A percentile compares a stretch with the other conserved stretches of the same genome.
Evolutionary conservation across 1,284 basidiomycete genomes (phyloP).

Genomic region (Ganoderma sp.): DNA sequence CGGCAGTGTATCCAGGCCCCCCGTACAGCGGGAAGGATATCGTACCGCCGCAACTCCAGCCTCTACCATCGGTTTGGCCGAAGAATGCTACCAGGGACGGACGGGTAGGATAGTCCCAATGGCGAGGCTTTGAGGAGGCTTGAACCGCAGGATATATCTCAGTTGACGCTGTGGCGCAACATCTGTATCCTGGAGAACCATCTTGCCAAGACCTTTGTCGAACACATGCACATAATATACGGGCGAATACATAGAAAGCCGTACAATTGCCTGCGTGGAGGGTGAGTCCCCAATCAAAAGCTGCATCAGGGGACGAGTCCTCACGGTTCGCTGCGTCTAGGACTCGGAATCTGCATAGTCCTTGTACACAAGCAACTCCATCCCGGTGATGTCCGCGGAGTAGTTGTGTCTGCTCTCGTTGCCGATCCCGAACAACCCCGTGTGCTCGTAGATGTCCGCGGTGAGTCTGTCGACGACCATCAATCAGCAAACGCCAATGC

Average conservation of each 20-base stretch:
- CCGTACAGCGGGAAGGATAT: no score
- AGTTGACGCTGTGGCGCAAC: no score
- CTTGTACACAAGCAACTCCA: neutral
- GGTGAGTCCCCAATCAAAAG: neutral
- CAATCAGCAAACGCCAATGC: neutral
- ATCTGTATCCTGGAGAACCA: no score
- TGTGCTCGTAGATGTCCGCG: neutral
- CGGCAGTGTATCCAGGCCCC: no score
- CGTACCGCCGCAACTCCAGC: no score
- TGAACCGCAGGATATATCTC: no score
- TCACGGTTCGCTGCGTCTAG: neutral
- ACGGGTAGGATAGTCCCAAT: no score
- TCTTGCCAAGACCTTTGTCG: neutral
- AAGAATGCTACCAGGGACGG: no score
- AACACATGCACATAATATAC: neutral
- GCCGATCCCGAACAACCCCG: neutral
- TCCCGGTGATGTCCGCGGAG: neutral
- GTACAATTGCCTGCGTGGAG: no score
- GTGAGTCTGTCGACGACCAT: neutral
- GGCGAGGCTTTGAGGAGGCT: no score
- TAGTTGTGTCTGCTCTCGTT: neutral
- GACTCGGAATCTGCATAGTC: neutral
- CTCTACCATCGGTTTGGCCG: no score
- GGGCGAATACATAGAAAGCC: neutral
- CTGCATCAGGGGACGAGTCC: neutral